phyloP scores from a whole-genome alignment of 2,329 filamentous ascomycete genomes.

The Aspergillus pseudonomiae region DNA sequence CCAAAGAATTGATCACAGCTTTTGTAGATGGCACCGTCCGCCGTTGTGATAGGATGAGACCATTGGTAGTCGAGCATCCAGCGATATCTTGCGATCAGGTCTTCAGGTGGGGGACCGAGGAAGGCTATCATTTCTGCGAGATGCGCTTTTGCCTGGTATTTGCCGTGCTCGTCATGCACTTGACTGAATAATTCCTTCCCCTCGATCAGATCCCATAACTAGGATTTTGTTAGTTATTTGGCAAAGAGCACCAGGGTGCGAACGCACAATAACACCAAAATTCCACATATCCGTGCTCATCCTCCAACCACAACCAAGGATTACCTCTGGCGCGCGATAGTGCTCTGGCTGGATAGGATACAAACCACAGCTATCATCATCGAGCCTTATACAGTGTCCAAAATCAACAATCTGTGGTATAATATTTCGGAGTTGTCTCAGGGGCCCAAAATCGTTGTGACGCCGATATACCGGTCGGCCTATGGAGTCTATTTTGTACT shows the following conservation, averaged over 20 bases:
- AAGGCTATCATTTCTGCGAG: conserved; percentile 46
- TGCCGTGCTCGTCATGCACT: conserved; percentile 31
- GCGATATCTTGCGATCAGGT: conserved; percentile 27
- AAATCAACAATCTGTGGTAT: neutral
- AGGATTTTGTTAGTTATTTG: conserved; percentile 10
- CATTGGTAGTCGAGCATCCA: conserved; percentile 18
- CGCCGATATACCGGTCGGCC: neutral
- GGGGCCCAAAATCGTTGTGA: neutral
- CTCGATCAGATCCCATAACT: conserved; percentile 39
- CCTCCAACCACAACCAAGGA: conserved; percentile 37
- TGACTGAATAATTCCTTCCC: conserved; percentile 35
- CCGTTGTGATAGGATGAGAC: conserved; percentile 19
- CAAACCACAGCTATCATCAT: conserved; percentile 26
- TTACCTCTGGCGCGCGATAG: conserved; percentile 40
- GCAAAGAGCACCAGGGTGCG: conserved; percentile 16
- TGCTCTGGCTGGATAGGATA: conserved; percentile 47
- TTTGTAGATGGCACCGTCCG: conserved; percentile 18
- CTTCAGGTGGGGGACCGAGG: conserved; percentile 38
- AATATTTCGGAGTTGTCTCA: neutral
- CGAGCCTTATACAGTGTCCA: neutral
- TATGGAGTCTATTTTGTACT: neutral
- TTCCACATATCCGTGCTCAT: conserved; percentile 41
- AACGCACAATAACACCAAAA: conserved; percentile 31
- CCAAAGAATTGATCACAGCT: conserved; percentile 24
- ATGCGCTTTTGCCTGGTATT: conserved; percentile 37